A percentile compares a stretch with the other conserved stretches of the same genome.
These are phyloP conservation scores for Penicillium sp. DNA, from an alignment of 2,329 filamentous ascomycete genomes.

Conservation along the genomic window DNA sequence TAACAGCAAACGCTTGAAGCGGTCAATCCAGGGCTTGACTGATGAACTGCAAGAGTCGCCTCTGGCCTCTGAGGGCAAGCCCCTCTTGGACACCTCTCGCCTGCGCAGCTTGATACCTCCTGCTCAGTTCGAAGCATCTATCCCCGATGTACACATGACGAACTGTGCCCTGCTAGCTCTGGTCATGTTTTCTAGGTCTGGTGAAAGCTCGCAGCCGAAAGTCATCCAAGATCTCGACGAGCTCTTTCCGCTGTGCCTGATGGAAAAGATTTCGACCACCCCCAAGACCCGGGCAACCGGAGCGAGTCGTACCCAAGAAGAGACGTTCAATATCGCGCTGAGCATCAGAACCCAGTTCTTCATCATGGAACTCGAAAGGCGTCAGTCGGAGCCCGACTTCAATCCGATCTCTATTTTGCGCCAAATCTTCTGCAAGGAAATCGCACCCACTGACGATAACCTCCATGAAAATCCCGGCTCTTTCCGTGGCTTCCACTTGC, in stretches of 20 bases:
- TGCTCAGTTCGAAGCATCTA: slow-evolving; percentile 28
- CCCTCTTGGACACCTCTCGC: slow-evolving; percentile 40
- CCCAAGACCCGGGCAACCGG: slow-evolving; percentile 25
- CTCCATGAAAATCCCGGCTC: slow-evolving; percentile 5
- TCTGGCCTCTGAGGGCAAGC: slow-evolving; percentile 16
- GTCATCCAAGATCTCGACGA: slow-evolving; percentile 36
- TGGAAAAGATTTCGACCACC: slow-evolving; percentile 17
- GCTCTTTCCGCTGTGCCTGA: slow-evolving; percentile 38
- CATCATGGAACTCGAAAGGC: slow-evolving; percentile 46
- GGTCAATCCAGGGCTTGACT: slow-evolving; percentile 25
- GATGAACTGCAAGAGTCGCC: slow-evolving; percentile 28
- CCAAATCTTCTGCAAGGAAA: slow-evolving; percentile 43
- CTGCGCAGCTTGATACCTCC: slow-evolving; percentile 35
- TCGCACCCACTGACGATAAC: slow-evolving; percentile 18
- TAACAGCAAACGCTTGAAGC: slow-evolving; percentile 20
- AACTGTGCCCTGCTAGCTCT: slow-evolving; percentile 47
- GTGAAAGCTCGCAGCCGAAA: slow-evolving; percentile 20
- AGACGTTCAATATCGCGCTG: slow-evolving; percentile 53
- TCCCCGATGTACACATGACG: slow-evolving; percentile 44
- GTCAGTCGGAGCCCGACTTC: slow-evolving; percentile 34
- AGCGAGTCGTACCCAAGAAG: slow-evolving; percentile 43
- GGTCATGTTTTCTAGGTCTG: slow-evolving; percentile 37
- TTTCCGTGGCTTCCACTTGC: slow-evolving; percentile 32
- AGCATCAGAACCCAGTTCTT: slow-evolving; percentile 58
- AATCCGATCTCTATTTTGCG: slow-evolving; percentile 44